Evolutionary conservation across 768 basidiomycete genomes (phyloP).

Genomic region (Tricholoma flavovirens): DNA sequence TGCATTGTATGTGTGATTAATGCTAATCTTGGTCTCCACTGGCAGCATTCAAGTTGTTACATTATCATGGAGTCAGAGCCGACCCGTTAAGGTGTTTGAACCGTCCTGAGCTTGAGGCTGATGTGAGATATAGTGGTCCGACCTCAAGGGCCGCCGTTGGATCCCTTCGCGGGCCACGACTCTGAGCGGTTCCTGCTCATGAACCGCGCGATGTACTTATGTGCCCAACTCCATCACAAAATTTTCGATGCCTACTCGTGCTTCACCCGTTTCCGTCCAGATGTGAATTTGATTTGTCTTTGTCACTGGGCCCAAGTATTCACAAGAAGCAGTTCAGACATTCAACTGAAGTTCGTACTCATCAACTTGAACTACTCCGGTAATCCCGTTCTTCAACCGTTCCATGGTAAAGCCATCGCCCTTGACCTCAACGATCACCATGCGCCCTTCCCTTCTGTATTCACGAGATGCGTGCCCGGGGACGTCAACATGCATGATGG

Average conservation of each 20-base stretch:
- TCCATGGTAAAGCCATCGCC: conserved; percentile 29
- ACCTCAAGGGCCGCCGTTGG: conserved; percentile 18
- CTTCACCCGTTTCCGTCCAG: conserved; percentile 22
- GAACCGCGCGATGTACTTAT: conserved; percentile 21
- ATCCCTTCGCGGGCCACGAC: conserved; percentile 17
- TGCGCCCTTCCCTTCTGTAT: conserved; percentile 23
- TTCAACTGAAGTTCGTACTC: conserved; percentile 25
- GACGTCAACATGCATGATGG: conserved; percentile 12
- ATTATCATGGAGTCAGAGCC: neutral
- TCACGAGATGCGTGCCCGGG: conserved; percentile 32
- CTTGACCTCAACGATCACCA: conserved; percentile 23
- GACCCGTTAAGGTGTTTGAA: neutral
- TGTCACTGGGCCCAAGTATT: conserved; percentile 11
- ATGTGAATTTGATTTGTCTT: conserved; percentile 17
- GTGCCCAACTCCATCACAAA: conserved; percentile 12
- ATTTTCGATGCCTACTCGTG: conserved; percentile 16
- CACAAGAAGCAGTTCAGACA: conserved; percentile 13
- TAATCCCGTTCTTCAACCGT: conserved; percentile 6
- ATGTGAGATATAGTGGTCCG: conserved; percentile 16
- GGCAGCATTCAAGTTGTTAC: no score
- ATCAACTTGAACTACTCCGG: conserved; percentile 30
- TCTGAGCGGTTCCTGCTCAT: conserved; percentile 11
- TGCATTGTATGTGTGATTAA: neutral
- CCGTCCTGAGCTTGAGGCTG: conserved; percentile 7
- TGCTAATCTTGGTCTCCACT: no score